phyloP scores from a whole-genome alignment of 371 early-diverging fungal species.

The Nematocida sp. region DNA sequence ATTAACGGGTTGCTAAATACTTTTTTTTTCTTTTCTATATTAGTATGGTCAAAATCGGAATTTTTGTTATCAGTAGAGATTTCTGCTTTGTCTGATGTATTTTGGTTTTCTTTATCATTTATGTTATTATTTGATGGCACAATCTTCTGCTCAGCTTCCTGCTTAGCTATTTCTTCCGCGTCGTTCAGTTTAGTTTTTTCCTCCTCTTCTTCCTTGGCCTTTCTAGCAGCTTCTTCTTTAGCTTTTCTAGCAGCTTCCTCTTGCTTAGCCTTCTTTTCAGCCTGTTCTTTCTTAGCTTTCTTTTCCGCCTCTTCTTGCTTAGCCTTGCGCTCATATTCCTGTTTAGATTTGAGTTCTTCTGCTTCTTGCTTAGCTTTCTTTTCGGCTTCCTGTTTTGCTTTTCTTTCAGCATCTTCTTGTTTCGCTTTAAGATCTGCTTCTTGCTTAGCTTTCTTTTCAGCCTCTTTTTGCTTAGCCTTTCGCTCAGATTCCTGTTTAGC shows the following conservation, averaged over 20 bases:
- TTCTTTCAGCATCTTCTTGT: neutral
- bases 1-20: neutral
- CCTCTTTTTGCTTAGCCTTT: neutral
- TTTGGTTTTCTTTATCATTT: no score
- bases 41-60: neutral
- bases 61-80: neutral
- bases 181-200: neutral
- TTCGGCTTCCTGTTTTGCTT: conserved; percentile 17
- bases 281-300: neutral
- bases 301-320: neutral
- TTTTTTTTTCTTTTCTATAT: neutral
- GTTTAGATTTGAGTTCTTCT: conserved; percentile 18
- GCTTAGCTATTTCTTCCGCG: neutral
- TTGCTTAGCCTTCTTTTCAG: neutral
- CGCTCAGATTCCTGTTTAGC: neutral
- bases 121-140: no score
- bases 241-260: conserved; percentile 15
- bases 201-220: neutral
- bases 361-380: conserved; percentile 1
- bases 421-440: neutral
- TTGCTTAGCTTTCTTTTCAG: conserved; percentile 4
- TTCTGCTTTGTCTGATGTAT: no score
- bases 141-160: no score
- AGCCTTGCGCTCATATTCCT: conserved; percentile 7
- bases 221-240: neutral